Evolutionary conservation across 2,329 filamentous ascomycete genomes (phyloP).

Genomic region (Grosmannia clavigera): DNA sequence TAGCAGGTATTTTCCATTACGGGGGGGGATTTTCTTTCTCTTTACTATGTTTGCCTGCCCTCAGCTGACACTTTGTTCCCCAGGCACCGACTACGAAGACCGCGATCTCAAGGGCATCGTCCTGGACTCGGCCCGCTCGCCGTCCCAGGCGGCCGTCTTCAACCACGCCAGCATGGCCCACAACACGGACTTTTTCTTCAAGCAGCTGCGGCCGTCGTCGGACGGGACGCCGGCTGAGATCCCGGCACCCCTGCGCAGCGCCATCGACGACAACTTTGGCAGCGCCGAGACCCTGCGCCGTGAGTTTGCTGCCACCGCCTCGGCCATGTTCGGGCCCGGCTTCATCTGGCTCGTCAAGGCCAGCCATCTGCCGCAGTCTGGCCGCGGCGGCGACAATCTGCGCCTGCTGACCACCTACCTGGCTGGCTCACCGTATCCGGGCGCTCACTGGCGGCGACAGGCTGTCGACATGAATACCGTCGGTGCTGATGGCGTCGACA

Average conservation of each 20-base stretch:
- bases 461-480: slow-evolving; percentile 57
- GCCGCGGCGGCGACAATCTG: slow-evolving; percentile 21
- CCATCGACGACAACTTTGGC: slow-evolving; percentile 62
- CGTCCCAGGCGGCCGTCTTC: slow-evolving; percentile 67
- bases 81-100: slow-evolving; percentile 50
- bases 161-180: slow-evolving; percentile 94
- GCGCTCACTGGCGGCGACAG: slow-evolving; percentile 69
- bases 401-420: slow-evolving; percentile 81
- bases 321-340: slow-evolving; percentile 89
- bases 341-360: slow-evolving; percentile 85
- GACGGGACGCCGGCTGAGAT: slow-evolving; percentile 25
- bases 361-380: slow-evolving; percentile 10
- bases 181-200: slow-evolving; percentile 82
- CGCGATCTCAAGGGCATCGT: slow-evolving; percentile 53
- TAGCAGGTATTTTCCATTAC: slow-evolving; percentile 42
- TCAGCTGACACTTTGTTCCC: neutral
- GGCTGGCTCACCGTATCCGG: slow-evolving; percentile 77
- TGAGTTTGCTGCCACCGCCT: slow-evolving; percentile 70
- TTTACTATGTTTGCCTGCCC: neutral
- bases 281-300: slow-evolving; percentile 69
- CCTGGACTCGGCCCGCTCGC: slow-evolving; percentile 66
- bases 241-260: slow-evolving; percentile 39
- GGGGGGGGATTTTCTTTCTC: neutral
- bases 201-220: slow-evolving; percentile 27
- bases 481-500: slow-evolving; percentile 20